Percentiles rank a stretch among this genome's conserved stretches.
Conservation (phyloP, 129 eudicot species). For the Silybum marianum region DNA sequence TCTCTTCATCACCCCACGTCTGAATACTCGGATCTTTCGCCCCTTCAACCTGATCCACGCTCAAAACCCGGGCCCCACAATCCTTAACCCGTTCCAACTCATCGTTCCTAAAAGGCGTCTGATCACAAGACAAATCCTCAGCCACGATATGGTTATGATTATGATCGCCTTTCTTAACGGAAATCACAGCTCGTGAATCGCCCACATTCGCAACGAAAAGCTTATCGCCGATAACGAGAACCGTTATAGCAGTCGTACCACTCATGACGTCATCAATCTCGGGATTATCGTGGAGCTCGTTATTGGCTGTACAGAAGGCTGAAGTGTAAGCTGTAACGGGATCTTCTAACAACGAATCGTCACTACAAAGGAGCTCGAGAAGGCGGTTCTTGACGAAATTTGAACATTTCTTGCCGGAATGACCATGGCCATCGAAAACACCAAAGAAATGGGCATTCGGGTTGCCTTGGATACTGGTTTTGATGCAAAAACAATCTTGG, state of each 20-base stretch:
- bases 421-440: slow-evolving; percentile 96
- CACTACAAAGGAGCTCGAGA: slow-evolving; percentile 55
- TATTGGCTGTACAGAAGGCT: slow-evolving; percentile 63
- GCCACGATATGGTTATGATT: slow-evolving; percentile 47
- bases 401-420: slow-evolving; percentile 71
- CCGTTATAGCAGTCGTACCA: slow-evolving; percentile 95
- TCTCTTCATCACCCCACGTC: slow-evolving; percentile 95
- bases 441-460: slow-evolving; percentile 92
- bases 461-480: slow-evolving; percentile 68
- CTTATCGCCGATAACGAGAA: slow-evolving; percentile 74
- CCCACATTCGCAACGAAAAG: slow-evolving; percentile 94
- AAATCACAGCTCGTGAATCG: slow-evolving; percentile 91
- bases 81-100: slow-evolving; percentile 86
- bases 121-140: slow-evolving; percentile 78
- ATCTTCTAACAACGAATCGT: slow-evolving; percentile 61
- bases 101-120: slow-evolving; percentile 89
- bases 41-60: slow-evolving; percentile 98
- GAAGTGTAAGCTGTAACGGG: slow-evolving; percentile 69
- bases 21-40: slow-evolving; percentile 83
- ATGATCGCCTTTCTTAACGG: slow-evolving; percentile 58
- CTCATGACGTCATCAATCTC: slow-evolving; percentile 94
- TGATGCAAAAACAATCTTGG: slow-evolving; percentile 78
- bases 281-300: slow-evolving; percentile 61
- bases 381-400: slow-evolving; percentile 68
- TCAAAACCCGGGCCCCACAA: slow-evolving; percentile 94